Conservation (phyloP, 2,329 filamentous ascomycete genomes). For the Fusarium sp. region DNA sequence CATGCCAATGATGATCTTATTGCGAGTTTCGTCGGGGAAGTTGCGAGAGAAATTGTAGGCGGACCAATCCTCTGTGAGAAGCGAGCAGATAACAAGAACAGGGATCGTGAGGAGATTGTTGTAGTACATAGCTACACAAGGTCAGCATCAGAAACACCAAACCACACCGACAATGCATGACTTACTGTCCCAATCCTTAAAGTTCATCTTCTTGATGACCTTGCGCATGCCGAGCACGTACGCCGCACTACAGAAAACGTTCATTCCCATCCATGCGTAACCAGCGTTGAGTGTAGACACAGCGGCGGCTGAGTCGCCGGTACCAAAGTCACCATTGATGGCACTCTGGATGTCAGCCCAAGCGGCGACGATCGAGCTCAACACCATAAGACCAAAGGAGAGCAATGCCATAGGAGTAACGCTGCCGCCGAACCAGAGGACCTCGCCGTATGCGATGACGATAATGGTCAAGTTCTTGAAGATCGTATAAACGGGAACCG, state of each 20-base stretch:
- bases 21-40: slow-evolving; percentile 86
- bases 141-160: slow-evolving; percentile 45
- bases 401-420: slow-evolving; percentile 89
- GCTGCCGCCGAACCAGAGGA: slow-evolving; percentile 96
- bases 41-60: slow-evolving; percentile 83
- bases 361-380: slow-evolving; percentile 92
- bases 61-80: slow-evolving; percentile 94
- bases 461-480: slow-evolving; percentile 99
- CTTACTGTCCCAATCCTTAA: slow-evolving; percentile 99
- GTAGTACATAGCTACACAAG: slow-evolving; percentile 92
- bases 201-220: slow-evolving; percentile 99
- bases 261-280: slow-evolving; percentile 98
- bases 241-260: slow-evolving; percentile 92
- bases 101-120: slow-evolving; percentile 98
- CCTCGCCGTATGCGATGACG: slow-evolving; percentile 97
- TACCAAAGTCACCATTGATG: slow-evolving; percentile 68
- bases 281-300: slow-evolving; percentile 93
- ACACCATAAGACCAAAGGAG: slow-evolving; percentile 95
- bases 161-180: slow-evolving; percentile 42
- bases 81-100: slow-evolving; percentile 83
- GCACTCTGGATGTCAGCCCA: slow-evolving; percentile 97
- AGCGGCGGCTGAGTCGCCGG: slow-evolving; percentile 73
- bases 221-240: slow-evolving; percentile 96
- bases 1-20: slow-evolving; percentile 86
- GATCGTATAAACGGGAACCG: slow-evolving; percentile 98